Evolutionary conservation across 805 yeast genomes (phyloP), one percentile per base, ranked within the genome.

Genomic region (Komagataella pastoris): DNA sequence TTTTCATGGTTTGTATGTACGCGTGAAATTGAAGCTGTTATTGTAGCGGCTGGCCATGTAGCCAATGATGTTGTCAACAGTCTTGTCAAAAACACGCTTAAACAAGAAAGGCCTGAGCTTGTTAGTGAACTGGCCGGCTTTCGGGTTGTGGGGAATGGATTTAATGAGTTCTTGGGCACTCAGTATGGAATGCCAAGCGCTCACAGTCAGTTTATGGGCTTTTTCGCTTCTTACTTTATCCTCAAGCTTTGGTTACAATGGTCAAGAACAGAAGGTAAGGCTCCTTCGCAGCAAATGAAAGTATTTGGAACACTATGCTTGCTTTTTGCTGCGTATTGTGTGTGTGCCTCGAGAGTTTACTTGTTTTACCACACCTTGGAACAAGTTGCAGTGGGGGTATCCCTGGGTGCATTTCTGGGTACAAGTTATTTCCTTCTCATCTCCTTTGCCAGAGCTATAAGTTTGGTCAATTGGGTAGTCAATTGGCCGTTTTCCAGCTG

Each of bases 141-240:
- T 30, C 43, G n/a, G 6, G 21, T 8, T 14, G 2, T 61, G 30
- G 53, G 47, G 53, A 57, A 49, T 64, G 79, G 58, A 23, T 73
- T 69, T 23, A 62, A 62, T 45, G 24, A 24, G 49, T 21, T 30
- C 44, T 18, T 19, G 47, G 65, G 79, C 53, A 73, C 85, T 55
- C 81, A 85, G 0, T 89, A 83, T 63, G 99, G 99, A 0, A 91
- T 91, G 97, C 99, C 99, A 0, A 81, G 90, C 51, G 97, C 99
- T 1, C 99, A 91, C 66, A 81, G 96, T 0, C 99, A 91, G 67
- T 93, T 90, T 65, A 85, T 91, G 89, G 95, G 96, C 2, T 93
- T 81, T 62, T 81, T 85, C 56, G 75, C 79, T n/a, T 69, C 75
- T 6, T 85, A 81, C 61, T 68, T 74, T 54, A 58, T 72, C 2